phyloP scores from a whole-genome alignment of 768 basidiomycete species.

The Coprinellus micaceus region DNA sequence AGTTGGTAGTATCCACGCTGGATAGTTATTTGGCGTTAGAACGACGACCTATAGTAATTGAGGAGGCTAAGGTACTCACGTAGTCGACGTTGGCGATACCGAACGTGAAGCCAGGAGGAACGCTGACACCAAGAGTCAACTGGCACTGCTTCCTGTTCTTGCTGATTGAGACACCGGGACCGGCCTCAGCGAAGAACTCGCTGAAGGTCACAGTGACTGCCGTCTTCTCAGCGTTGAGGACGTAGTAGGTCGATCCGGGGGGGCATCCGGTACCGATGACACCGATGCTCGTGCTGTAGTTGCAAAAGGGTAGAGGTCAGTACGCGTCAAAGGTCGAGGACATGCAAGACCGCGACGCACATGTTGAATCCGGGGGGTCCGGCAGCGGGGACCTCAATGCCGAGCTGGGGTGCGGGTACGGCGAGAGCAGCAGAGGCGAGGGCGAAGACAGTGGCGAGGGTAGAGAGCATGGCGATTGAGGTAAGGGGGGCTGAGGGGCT shows the following conservation, averaged over 20 bases:
- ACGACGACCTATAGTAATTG: neutral
- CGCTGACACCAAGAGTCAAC: slow-evolving; percentile 19
- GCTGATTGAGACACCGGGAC: slow-evolving; percentile 16
- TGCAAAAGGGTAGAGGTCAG: neutral
- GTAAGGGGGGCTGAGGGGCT: neutral
- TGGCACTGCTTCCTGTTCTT: slow-evolving; percentile 23
- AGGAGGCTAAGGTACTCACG: slow-evolving; percentile 7
- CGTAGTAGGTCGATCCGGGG: slow-evolving; percentile 15
- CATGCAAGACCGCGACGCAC: neutral
- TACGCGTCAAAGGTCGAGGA: neutral
- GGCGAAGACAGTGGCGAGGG: neutral
- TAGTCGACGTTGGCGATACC: slow-evolving; percentile 19
- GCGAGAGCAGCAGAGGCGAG: slow-evolving; percentile 1
- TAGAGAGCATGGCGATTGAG: neutral
- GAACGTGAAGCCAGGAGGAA: slow-evolving; percentile 21
- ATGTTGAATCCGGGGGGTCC: slow-evolving; percentile 13
- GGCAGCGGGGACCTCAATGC: neutral
- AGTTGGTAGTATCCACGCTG: slow-evolving; percentile 20
- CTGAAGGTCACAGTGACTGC: slow-evolving; percentile 21
- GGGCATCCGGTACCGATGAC: slow-evolving; percentile 20
- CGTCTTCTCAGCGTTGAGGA: slow-evolving; percentile 16
- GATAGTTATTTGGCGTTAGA: neutral
- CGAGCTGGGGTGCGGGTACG: neutral
- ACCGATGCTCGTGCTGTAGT: slow-evolving; percentile 16
- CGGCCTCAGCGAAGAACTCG: slow-evolving; percentile 18